phyloP scores from a whole-genome alignment of 306 rosid genomes.

The Myrica gale region DNA sequence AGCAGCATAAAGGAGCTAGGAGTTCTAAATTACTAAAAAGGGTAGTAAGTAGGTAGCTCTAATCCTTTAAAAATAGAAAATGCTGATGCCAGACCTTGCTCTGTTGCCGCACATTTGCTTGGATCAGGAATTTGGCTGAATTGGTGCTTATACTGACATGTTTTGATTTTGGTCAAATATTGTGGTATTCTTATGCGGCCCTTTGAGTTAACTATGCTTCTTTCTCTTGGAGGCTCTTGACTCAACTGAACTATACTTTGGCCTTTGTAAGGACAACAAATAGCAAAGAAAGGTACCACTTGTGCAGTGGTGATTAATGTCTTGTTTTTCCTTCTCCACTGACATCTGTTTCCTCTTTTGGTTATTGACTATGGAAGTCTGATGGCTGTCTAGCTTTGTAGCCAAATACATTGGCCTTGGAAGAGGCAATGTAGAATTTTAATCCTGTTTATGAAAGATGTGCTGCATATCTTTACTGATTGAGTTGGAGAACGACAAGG shows the following conservation, averaged over 20 bases:
- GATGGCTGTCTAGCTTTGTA: not conserved
- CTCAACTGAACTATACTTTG: not conserved
- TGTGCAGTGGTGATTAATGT: not conserved
- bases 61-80: not conserved
- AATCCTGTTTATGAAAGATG: too few relatives aligned
- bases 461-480: too few relatives aligned
- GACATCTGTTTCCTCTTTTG: not conserved
- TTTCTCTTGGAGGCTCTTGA: not conserved
- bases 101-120: not conserved
- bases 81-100: not conserved
- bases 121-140: not conserved
- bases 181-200: not conserved
- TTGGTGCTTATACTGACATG: not conserved
- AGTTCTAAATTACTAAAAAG: too few relatives aligned
- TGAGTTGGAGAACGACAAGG: too few relatives aligned
- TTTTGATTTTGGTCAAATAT: not conserved
- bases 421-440: not conserved
- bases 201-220: not conserved
- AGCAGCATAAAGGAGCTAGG: too few relatives aligned
- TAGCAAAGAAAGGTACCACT: not conserved
- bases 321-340: too few relatives aligned
- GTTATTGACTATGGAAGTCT: not conserved
- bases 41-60: too few relatives aligned
- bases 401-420: not conserved
- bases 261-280: not conserved